A percentile compares a stretch with the other conserved stretches of the same genome.
Conservation (phyloP, 2,329 filamentous ascomycete species). For the Pleomassaria siparia region DNA sequence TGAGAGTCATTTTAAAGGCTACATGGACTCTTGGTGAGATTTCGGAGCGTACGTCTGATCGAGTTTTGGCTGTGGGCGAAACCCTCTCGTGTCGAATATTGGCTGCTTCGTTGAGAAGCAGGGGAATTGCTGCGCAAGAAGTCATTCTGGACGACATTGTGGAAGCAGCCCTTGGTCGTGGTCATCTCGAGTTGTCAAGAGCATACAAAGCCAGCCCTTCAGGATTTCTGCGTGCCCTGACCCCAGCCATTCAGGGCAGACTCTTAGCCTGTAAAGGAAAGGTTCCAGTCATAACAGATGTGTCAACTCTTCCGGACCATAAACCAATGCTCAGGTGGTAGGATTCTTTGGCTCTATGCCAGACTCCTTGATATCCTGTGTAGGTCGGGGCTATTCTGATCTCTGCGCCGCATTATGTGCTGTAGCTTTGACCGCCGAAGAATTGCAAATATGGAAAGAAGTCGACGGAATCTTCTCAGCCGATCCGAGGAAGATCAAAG, state of each 20-base stretch:
- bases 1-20: constrained; percentile 68
- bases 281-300: constrained; percentile 54
- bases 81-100: constrained; percentile 12
- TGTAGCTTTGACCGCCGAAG: constrained; percentile 75
- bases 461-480: constrained; percentile 87
- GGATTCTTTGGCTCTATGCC: constrained; percentile 92
- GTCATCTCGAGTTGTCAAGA: background rate
- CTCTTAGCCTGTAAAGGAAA: constrained; percentile 33
- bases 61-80: constrained; percentile 13
- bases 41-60: constrained; percentile 12
- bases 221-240: constrained; percentile 6
- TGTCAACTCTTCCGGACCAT: background rate
- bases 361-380: constrained; percentile 81
- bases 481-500: constrained; percentile 82
- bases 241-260: constrained; percentile 14
- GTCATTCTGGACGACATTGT: constrained; percentile 11
- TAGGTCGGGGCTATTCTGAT: constrained; percentile 91
- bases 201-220: constrained; percentile 7
- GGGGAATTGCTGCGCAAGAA: constrained; percentile 8
- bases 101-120: constrained; percentile 8
- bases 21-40: constrained; percentile 34
- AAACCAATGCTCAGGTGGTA: background rate
- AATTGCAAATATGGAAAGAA: constrained; percentile 96
- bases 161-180: constrained; percentile 4
- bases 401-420: constrained; percentile 86